Evolutionary conservation across 257 asterid genomes (phyloP), one percentile per base, ranked within the genome.

Genomic region (Galeopsis tetrahit): DNA sequence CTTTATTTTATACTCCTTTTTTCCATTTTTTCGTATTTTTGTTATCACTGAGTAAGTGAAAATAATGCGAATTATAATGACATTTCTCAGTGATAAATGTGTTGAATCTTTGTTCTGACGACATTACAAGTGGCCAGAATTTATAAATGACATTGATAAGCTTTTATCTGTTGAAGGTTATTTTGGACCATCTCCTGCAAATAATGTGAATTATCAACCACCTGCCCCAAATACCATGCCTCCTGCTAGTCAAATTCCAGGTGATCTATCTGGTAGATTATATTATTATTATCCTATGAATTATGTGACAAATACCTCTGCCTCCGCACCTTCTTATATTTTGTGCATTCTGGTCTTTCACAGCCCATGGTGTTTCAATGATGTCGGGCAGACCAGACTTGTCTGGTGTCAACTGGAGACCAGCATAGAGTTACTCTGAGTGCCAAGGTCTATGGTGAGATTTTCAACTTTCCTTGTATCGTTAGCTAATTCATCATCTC

Each of bases 311-410:
- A 13, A 14, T 43, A 43, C 49, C 33, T 48, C 67, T 74, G 63
- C 49, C 33, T 48, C 67, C 69, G 63, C 56, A 46, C 48, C 61
- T 33, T 63, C 32, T 56, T 69, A 39, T 56, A 48, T 57, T 72
- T 56, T 14, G 57, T 53, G 59, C 7, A 17, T 63, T 66, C 43
- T 70, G 31, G 42, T 70, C 74, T 62, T 49, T 48, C 53, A 36
- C 76, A 82, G 87, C 40, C 72, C 84, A 82, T 13, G 77, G 87
- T 70, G 78, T 56, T 68, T 80, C 78, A 6, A 74, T 77, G 79
- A 82, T 77, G 78, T 66, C 75, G 0, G 34, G 79, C 75, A 79
- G 82, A 74, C 81, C 84, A 38, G 81, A 79, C 68, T 62, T 79
- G 75, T 44, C 82, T 56, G 46, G 75, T 0, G 72, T 70, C 70